Evolutionary conservation across 1,284 basidiomycete species (phyloP).

Genomic region (Amylostereum areolatum): DNA sequence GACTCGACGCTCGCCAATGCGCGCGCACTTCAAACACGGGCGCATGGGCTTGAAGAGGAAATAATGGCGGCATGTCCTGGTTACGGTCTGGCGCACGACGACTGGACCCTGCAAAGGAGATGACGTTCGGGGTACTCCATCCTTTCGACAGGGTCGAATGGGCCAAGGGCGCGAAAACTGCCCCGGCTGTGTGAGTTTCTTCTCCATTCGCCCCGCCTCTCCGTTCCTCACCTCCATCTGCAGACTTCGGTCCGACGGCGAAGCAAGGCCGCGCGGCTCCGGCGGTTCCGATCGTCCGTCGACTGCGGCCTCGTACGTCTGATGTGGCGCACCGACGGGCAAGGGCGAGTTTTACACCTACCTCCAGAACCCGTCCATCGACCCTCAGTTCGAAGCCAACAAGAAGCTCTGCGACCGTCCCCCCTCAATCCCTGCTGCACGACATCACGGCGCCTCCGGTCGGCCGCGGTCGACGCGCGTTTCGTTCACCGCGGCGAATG

Average conservation of each 20-base stretch:
- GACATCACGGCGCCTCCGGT: constrained; percentile 63
- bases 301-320: constrained; percentile 50
- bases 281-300: constrained; percentile 40
- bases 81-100: constrained; percentile 39
- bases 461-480: constrained; percentile 71
- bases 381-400: constrained; percentile 56
- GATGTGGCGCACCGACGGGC: constrained; percentile 49
- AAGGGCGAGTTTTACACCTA: constrained; percentile 57
- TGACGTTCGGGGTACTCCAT: constrained; percentile 48
- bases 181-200: constrained; percentile 45
- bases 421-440: constrained; percentile 52
- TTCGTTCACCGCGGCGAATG: constrained; percentile 49
- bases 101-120: constrained; percentile 38
- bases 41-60: constrained; percentile 49
- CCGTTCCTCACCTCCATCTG: not conserved
- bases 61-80: constrained; percentile 57
- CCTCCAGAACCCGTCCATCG: constrained; percentile 40
- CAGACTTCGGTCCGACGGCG: constrained; percentile 46
- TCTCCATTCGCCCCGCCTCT: constrained; percentile 1
- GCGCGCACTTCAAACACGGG: constrained; percentile 47
- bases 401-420: constrained; percentile 43
- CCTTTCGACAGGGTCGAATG: constrained; percentile 42
- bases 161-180: constrained; percentile 43
- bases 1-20: constrained; percentile 42
- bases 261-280: constrained; percentile 39